Evolutionary conservation across 2,329 filamentous ascomycete species (phyloP), one percentile per base, ranked within the genome.

Genomic region (Leptographium wingfieldii): DNA sequence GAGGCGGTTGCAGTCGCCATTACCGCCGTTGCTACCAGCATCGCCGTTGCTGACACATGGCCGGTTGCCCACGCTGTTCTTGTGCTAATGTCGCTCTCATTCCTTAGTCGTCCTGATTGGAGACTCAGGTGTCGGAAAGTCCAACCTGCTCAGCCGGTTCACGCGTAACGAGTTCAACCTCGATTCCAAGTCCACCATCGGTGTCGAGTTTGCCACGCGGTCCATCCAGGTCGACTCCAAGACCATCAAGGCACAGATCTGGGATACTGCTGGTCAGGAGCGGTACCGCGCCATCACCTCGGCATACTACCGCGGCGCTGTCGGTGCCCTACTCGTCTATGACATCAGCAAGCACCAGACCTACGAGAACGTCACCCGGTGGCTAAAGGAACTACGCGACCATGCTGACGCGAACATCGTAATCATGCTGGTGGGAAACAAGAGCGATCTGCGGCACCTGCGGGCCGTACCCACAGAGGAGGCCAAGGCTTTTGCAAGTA

Each of bases 171-270:
- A 99, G 79, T 99, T 99, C 87, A 97, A 97, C 79, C 84, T 97
- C 67, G 94, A 99, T 78, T 95, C 92, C 75, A 97, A 99, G 85
- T 97, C 94, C 65, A 99, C 94, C 69, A 99, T 99, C 77, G 94
- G 94, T 70, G 94, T 99, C 75, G 94, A 99, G 78, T 99, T 99
- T 74, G 94, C 95, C 69, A 99, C 94, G 68, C 87, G 94, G 66
- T 96, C 91, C 67, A 99, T 99, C 73, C 92, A 97, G 77, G 94
- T 99, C 71, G 94, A 99, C 77, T 88, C 89, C 72, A 99, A 99
- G 84, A 99, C 94, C 65, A 99, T 99, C 85, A 99, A 99, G 83
- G 94, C 94, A 69, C 94, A 99, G 80, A 99, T 99, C 71, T 99
- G 95, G 94, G 94, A 99, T 80, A 99, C 94, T 62, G 94, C 94